Evolutionary conservation across 2,329 filamentous ascomycete genomes (phyloP).

Genomic region (Cladorrhinum sp.): DNA sequence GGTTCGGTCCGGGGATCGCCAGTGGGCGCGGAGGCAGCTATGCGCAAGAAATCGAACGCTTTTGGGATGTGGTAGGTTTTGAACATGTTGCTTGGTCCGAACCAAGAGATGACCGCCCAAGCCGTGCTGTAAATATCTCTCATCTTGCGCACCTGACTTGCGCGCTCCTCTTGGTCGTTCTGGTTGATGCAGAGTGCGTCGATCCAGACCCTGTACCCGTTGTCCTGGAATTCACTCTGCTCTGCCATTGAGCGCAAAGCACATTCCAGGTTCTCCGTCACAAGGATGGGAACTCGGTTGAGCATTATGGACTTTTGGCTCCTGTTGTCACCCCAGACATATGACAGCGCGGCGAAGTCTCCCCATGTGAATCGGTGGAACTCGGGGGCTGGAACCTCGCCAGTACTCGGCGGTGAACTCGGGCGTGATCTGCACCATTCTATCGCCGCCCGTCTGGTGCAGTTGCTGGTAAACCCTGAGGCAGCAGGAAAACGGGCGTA

Average conservation of each 20-base stretch:
- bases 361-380: slow-evolving; percentile 13
- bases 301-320: slow-evolving; percentile 5
- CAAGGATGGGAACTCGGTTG: not conserved
- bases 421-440: too few species aligned
- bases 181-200: slow-evolving; percentile 16
- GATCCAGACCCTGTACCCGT: slow-evolving; percentile 11
- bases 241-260: too few species aligned
- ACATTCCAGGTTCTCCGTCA: too few species aligned
- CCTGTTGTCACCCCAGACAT: slow-evolving; percentile 15
- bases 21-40: too few species aligned
- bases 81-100: not conserved
- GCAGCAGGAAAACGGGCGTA: not conserved
- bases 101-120: slow-evolving; percentile 9
- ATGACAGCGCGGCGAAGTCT: slow-evolving; percentile 18
- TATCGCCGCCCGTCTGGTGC: too few species aligned
- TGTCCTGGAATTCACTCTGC: not conserved
- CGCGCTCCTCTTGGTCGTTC: slow-evolving; percentile 6
- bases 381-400: too few species aligned
- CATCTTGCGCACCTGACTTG: slow-evolving; percentile 13
- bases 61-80: too few species aligned
- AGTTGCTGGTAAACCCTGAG: too few species aligned
- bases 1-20: too few species aligned
- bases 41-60: too few species aligned
- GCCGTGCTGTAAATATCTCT: slow-evolving; percentile 14
- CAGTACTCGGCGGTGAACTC: too few species aligned